Evolutionary conservation across 306 rosid genomes (phyloP).

Genomic region (Senna tora): DNA sequence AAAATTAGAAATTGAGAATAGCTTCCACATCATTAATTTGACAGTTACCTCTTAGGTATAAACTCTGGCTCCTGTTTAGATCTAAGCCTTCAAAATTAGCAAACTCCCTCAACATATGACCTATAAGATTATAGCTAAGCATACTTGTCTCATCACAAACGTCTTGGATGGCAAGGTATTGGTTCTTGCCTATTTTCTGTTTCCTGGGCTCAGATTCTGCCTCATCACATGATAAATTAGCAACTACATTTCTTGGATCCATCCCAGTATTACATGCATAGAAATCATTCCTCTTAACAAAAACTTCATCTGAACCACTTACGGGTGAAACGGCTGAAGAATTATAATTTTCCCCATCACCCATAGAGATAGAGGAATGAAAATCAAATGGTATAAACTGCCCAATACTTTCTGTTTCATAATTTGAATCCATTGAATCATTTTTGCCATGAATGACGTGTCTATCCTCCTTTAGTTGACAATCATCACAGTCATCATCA

Average conservation of each 20-base stretch:
- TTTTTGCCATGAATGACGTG: conserved; percentile 21
- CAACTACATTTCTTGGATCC: conserved; percentile 4
- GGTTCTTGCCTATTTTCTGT: conserved; percentile 46
- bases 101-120: conserved; percentile 62
- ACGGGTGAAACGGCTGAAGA: conserved; percentile 28
- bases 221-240: conserved; percentile 33
- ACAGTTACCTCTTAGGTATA: conserved; percentile 46
- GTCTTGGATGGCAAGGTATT: conserved; percentile 69
- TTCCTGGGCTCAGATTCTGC: conserved; percentile 25
- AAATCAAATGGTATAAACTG: conserved; percentile 51
- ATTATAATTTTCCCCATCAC: conserved; percentile 27
- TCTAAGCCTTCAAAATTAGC: conserved; percentile 51
- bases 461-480: conserved; percentile 36
- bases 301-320: conserved; percentile 30
- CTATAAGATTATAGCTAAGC: conserved; percentile 67
- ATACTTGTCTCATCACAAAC: conserved; percentile 77
- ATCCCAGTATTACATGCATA: conserved; percentile 27
- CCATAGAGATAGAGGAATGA: conserved; percentile 27
- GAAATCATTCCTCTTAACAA: conserved; percentile 27
- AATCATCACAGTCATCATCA: conserved; percentile 37
- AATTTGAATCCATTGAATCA: conserved; percentile 34
- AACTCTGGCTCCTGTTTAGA: conserved; percentile 43
- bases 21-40: conserved; percentile 56
- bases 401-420: conserved; percentile 61
- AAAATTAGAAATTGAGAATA: conserved; percentile 37